Evolutionary conservation across 2,329 filamentous ascomycete species (phyloP).

Genomic region (Fusarium haematococcum): DNA sequence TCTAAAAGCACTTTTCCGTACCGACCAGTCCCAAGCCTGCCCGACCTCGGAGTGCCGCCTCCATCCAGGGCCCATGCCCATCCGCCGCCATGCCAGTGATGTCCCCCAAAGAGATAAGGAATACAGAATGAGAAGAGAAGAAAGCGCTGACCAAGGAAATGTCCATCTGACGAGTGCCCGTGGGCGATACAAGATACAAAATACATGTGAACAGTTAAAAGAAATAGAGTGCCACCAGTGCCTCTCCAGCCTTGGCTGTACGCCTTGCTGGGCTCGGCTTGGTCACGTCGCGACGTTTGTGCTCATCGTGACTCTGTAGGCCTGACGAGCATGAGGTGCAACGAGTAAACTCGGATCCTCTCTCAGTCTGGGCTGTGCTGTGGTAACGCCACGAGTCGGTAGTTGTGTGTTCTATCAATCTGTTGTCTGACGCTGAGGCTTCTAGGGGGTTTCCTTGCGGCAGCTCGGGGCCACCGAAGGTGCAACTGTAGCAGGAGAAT

Average conservation of each 20-base stretch:
- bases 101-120: neutral
- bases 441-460: conserved; percentile 20
- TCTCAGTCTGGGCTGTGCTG: neutral
- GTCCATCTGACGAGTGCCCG: neutral
- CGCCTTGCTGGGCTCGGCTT: neutral
- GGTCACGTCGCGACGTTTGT: neutral
- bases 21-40: conserved; percentile 2
- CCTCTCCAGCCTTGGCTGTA: neutral
- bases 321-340: neutral
- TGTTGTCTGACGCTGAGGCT: neutral
- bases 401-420: neutral
- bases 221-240: neutral
- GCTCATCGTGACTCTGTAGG: neutral
- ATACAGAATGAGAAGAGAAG: neutral
- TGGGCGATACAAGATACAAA: neutral
- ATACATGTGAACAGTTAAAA: conserved; percentile 4
- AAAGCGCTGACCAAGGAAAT: neutral
- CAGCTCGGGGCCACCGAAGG: conserved; percentile 13
- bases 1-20: conserved; percentile 3
- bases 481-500: conserved; percentile 20
- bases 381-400: conserved; percentile 13
- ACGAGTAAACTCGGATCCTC: neutral
- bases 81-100: neutral
- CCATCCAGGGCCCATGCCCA: neutral
- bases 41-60: neutral